Base-by-base conservation (phyloP, 495 filamentous ascomycete genomes). In the Annulohypoxylon moriforme region DNA sequence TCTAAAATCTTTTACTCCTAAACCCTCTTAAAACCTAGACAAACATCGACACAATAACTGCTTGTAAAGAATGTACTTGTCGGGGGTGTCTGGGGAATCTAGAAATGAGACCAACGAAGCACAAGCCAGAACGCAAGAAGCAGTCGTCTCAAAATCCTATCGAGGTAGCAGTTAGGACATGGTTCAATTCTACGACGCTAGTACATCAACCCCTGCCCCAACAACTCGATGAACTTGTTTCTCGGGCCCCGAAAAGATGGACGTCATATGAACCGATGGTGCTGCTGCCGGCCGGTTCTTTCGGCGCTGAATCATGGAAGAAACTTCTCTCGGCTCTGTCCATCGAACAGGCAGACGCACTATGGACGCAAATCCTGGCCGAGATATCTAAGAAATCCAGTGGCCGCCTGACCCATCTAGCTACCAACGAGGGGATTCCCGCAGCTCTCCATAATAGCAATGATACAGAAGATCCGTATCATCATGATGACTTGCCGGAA, bases 401-500 rank as follows among this genome's bases (percentile, higher is more conserved):
- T 0, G 79, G 47, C 14, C 34, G 40, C 0, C 70, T 90, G 6
- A 93, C 91, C 0, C 91, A 94, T 71, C 81, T 94, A 9, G 92
- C 92, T 13, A 80, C 92, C 44, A 94, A 93, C 74, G 87, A 89
- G 34, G 90, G 90, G 0, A 94, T 96, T 24, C 88, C 89, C 0
- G 49, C 74, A 6, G 65, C 66, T n/a, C 42, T 64, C n/a, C 56
- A 36, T n/a, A n/a, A n/a, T n/a, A n/a, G n/a, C n/a, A n/a, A n/a
- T n/a, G n/a, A n/a, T n/a, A n/a, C n/a, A n/a, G n/a, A n/a, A n/a
- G n/a, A n/a, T n/a, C 27, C 18, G 4, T 8, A 25, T 1, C 18
- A 13, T 1, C 55, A 40, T 18, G 22, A 22, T 1, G 11, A 4
- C 11, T 16, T 47, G 13, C 46, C 34, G 9, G 84, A 89, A 68